A percentile compares a stretch with the other conserved stretches of the same genome.
phyloP scores from a whole-genome alignment of 768 basidiomycete species.

The Ramaria rubella region DNA sequence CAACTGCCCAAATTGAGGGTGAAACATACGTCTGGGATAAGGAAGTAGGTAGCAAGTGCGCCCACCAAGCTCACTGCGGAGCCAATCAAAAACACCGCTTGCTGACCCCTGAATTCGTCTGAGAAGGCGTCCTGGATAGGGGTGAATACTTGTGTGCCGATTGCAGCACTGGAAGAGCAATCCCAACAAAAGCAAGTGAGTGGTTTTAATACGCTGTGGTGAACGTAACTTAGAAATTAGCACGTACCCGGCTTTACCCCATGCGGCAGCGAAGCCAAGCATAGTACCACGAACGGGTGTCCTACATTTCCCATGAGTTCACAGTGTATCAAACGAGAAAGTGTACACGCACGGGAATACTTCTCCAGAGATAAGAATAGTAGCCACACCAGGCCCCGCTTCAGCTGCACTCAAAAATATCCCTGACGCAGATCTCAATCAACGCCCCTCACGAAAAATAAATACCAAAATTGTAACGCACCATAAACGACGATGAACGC shows the following conservation, averaged over 20 bases:
- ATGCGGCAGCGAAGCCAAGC: slow-evolving; percentile 20
- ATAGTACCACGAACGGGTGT: slow-evolving; percentile 21
- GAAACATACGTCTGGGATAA: not conserved
- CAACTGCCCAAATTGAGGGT: not conserved
- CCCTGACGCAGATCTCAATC: not conserved
- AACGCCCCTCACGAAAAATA: no score
- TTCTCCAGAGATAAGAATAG: slow-evolving; percentile 9
- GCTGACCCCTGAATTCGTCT: not conserved
- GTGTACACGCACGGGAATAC: slow-evolving; percentile 19
- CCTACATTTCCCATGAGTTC: not conserved
- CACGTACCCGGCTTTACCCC: slow-evolving; percentile 26
- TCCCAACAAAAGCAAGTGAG: not conserved
- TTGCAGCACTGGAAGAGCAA: not conserved
- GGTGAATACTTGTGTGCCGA: not conserved
- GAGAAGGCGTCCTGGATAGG: not conserved
- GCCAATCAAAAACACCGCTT: not conserved
- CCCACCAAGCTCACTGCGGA: not conserved
- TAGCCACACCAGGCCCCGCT: slow-evolving; percentile 19
- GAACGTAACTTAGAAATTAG: no score
- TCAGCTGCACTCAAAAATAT: slow-evolving; percentile 18
- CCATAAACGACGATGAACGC: slow-evolving; percentile 21
- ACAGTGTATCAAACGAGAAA: not conserved
- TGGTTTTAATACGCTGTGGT: not conserved
- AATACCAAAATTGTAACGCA: not conserved
- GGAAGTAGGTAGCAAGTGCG: not conserved